Percentiles rank a stretch among this genome's conserved stretches.
Conservation (phyloP, 2,329 filamentous ascomycete species). For the Trichoderma atroviride region DNA sequence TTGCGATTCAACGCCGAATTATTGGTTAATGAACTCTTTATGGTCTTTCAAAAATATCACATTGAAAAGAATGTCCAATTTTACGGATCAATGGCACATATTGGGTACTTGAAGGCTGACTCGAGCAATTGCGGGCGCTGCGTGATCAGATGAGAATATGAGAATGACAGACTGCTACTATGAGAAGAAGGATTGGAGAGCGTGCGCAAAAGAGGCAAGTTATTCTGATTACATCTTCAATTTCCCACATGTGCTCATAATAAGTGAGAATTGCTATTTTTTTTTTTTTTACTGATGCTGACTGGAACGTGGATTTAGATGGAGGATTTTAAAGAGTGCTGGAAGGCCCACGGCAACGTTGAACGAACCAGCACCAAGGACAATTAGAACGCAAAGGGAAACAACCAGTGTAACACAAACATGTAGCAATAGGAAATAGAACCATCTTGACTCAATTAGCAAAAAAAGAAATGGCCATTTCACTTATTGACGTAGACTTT, state of each 20-base stretch:
- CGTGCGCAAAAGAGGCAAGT: slow-evolving; percentile 85
- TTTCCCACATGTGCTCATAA: not conserved
- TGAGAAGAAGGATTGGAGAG: slow-evolving; percentile 93
- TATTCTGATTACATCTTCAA: not conserved
- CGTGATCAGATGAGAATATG: slow-evolving; percentile 72
- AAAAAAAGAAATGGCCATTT: not conserved
- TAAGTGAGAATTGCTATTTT: not conserved
- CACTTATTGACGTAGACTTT: not conserved
- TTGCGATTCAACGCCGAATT: not conserved
- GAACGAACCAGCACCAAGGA: slow-evolving; percentile 78
- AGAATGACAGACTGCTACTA: slow-evolving; percentile 95
- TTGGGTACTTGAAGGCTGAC: slow-evolving; percentile 1
- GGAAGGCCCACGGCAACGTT: slow-evolving; percentile 88
- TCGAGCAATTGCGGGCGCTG: not conserved
- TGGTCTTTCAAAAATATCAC: not conserved
- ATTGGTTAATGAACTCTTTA: not conserved
- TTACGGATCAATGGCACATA: not conserved
- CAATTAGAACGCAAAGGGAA: slow-evolving; percentile 38
- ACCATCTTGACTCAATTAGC: not conserved
- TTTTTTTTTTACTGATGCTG: not conserved
- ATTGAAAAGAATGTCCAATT: not conserved
- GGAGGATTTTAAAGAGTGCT: slow-evolving; percentile 85
- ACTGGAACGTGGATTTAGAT: slow-evolving; percentile 63
- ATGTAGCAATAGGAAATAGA: slow-evolving; percentile 8
- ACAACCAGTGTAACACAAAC: not conserved